phyloP scores from a whole-genome alignment of 2,329 filamentous ascomycete species.

The Ceratocystis albifundus region DNA sequence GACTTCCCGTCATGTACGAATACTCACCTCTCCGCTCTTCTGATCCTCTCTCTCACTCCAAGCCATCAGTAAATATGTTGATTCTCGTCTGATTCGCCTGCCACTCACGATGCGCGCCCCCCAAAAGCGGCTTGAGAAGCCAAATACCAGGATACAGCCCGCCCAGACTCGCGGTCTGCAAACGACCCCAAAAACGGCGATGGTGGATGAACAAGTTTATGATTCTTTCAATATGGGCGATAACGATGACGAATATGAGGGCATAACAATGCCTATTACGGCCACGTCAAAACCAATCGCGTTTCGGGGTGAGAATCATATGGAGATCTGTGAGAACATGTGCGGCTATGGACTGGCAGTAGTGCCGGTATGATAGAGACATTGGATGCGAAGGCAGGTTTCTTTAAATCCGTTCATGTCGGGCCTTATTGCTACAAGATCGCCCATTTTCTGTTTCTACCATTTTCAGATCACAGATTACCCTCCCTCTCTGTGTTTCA shows the following conservation, averaged over 20 bases:
- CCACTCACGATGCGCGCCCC: conserved; percentile 31
- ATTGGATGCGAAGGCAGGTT: not conserved
- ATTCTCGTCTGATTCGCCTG: conserved; percentile 31
- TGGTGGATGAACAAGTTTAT: conserved; percentile 23
- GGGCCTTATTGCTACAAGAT: not conserved
- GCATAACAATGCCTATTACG: conserved; percentile 28
- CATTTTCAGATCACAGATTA: no score
- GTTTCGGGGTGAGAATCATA: conserved; percentile 40
- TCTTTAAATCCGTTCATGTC: not conserved
- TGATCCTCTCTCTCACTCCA: not conserved
- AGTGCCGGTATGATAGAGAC: not conserved
- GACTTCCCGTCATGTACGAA: conserved; percentile 37
- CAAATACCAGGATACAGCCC: no score
- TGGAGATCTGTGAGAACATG: conserved; percentile 42
- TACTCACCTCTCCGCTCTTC: conserved; percentile 13
- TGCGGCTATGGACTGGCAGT: conserved; percentile 42
- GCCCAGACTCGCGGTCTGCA: no score
- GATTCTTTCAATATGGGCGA: not conserved
- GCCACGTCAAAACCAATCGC: conserved; percentile 38
- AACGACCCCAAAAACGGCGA: not conserved
- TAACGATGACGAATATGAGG: no score
- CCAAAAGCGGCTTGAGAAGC: conserved; percentile 27
- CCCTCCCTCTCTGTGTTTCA: no score
- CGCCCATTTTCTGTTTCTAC: no score
- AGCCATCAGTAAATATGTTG: conserved; percentile 26